Evolutionary conservation across 2,329 filamentous ascomycete genomes (phyloP), one percentile per base, ranked within the genome.

Genomic region (Fusarium kyushuense): DNA sequence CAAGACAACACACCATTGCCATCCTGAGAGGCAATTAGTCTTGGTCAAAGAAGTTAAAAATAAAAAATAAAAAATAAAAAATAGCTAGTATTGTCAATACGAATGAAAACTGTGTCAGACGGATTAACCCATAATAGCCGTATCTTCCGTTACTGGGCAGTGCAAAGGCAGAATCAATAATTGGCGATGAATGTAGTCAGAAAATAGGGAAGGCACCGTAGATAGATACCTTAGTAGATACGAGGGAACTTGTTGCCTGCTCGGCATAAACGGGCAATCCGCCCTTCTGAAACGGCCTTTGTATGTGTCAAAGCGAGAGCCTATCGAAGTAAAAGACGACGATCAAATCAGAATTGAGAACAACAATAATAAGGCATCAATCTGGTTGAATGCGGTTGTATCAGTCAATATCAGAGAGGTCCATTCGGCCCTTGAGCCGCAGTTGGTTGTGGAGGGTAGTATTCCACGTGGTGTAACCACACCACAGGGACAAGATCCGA

Each of bases 401-500:
- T 52, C 46, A 36, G 41, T 43, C 61, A 49, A 46, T 59, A 47
- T 38, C 38, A 61, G 56, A 67, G 60, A 27, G 49, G 63, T 59
- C 68, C 54, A 69, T 59, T 73, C 62, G 69, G 70, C 54, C 60
- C 51, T 60, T 55, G 57, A 69, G 70, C 65, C 69, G 69, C 60
- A 55, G 53, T 32, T 47, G 53, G 35, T 47, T 56, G 55, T 64
- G 59, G 65, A 43, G 57, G 60, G 53, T 56, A 61, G 53, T 57
- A 67, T 71, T 62, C 64, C 71, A 73, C 71, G 71, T 71, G 71
- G 71, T 73, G 67, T 65, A 73, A 72, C 71, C 67, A 63, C 67
- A 65, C 54, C 62, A 52, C 16, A 70, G 32, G 38, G 41, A 42
- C 57, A 38, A 49, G 47, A 49, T 33, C 47, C 47, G 63, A 49